These are phyloP conservation scores for Blastocystis sp. DNA, from an alignment of 352 stramenopile genomes.

Conservation along the genomic window DNA sequence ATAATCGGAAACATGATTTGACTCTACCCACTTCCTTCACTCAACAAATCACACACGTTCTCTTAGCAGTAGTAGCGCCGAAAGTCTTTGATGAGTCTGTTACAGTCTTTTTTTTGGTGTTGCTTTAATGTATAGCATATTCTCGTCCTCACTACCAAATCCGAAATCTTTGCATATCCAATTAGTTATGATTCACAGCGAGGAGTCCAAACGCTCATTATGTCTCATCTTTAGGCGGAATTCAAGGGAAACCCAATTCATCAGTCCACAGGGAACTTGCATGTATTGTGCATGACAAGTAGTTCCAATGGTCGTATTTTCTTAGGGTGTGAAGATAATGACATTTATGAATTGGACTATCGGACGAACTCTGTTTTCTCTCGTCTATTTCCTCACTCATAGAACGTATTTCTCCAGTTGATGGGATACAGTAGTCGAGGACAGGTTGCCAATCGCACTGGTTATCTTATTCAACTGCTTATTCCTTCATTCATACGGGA, in stretches of 20 bases:
- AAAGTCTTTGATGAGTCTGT: constrained; percentile 35
- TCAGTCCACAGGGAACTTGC: constrained; percentile 31
- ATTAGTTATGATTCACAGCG: background rate
- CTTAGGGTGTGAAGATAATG: constrained; percentile 57
- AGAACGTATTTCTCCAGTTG: constrained; percentile 43
- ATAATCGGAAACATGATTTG: constrained; percentile 15
- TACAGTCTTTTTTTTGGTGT: background rate
- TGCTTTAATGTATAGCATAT: constrained; percentile 22
- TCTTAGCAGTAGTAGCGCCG: background rate
- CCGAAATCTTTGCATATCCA: constrained; percentile 33
- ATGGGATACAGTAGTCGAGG: constrained; percentile 46
- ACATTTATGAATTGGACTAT: constrained; percentile 30
- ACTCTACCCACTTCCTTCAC: constrained; percentile 1
- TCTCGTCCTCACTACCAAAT: constrained; percentile 17
- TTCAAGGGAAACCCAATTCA: background rate
- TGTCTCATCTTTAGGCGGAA: background rate
- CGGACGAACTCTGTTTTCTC: background rate
- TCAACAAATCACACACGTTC: constrained; percentile 49
- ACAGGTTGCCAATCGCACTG: constrained; percentile 53
- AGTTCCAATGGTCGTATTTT: constrained; percentile 28
- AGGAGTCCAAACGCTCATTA: background rate
- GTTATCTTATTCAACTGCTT: constrained; percentile 22
- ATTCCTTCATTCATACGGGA: constrained; percentile 29
- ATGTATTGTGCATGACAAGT: constrained; percentile 57
- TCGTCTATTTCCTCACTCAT: background rate